phyloP scores from a whole-genome alignment of 2,329 filamentous ascomycete genomes.

The Curvularia verruculosa region DNA sequence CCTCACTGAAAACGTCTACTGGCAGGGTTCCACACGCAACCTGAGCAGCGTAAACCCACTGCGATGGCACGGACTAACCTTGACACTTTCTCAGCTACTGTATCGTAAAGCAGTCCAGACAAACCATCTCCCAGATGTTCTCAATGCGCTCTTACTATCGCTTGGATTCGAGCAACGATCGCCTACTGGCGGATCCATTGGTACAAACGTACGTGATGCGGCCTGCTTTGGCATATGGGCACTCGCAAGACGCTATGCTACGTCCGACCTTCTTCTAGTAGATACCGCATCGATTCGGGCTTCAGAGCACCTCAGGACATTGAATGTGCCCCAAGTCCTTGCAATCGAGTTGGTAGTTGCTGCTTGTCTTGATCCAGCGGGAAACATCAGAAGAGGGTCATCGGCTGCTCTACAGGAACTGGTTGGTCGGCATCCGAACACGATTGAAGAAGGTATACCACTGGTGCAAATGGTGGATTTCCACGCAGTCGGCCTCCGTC shows the following conservation, averaged over 20 bases:
- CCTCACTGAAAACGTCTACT: conserved; percentile 67
- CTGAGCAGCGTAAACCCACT: conserved; percentile 78
- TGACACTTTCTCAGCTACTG: conserved; percentile 84
- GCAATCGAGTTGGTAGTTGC: conserved; percentile 81
- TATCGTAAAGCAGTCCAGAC: conserved; percentile 82
- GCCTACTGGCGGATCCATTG: conserved; percentile 81
- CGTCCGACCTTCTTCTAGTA: conserved; percentile 73
- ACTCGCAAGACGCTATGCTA: conserved; percentile 83
- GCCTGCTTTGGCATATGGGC: conserved; percentile 98
- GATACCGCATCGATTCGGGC: conserved; percentile 53
- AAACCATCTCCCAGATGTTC: conserved; percentile 71
- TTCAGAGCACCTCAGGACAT: conserved; percentile 51
- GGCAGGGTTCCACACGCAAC: conserved; percentile 62
- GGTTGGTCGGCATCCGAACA: conserved; percentile 89
- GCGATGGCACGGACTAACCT: conserved; percentile 89
- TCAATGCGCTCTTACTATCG: conserved; percentile 78
- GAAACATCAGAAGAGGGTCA: conserved; percentile 90
- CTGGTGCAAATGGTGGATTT: conserved; percentile 93
- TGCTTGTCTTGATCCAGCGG: conserved; percentile 84
- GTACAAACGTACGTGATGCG: conserved; percentile 90
- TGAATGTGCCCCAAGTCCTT: conserved; percentile 71
- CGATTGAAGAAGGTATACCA: conserved; percentile 77
- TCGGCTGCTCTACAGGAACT: conserved; percentile 95
- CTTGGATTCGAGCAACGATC: conserved; percentile 88
- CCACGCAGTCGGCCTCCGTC: conserved; percentile 86